Percentiles rank a stretch among this genome's conserved stretches.
phyloP scores from a whole-genome alignment of 2,329 filamentous ascomycete genomes.

The Herpotrichia juniperi region DNA sequence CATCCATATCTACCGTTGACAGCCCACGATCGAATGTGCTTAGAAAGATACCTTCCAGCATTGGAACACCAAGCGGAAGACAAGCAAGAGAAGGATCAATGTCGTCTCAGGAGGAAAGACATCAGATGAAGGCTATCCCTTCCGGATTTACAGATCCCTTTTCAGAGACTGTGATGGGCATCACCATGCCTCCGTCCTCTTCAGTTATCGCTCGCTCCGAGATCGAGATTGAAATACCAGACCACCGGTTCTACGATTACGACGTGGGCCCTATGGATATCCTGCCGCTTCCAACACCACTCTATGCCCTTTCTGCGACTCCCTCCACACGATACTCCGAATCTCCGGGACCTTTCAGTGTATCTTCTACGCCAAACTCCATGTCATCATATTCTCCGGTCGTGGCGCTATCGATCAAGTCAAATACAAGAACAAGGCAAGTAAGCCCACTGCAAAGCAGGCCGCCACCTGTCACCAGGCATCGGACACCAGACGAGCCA shows the following conservation, averaged over 20 bases:
- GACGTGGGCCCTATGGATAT: slow-evolving; percentile 68
- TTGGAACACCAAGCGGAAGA: slow-evolving; percentile 38
- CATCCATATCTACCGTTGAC: slow-evolving; percentile 53
- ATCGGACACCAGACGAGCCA: slow-evolving; percentile 59
- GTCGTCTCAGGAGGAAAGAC: slow-evolving; percentile 41
- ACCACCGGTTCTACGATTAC: slow-evolving; percentile 30
- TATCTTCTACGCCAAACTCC: slow-evolving; percentile 81
- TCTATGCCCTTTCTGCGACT: slow-evolving; percentile 70
- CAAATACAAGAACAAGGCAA: slow-evolving; percentile 57
- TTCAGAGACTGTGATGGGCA: slow-evolving; percentile 51
- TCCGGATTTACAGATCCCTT: slow-evolving; percentile 47
- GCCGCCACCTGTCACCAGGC: slow-evolving; percentile 63
- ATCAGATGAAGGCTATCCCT: slow-evolving; percentile 30
- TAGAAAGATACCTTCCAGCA: slow-evolving; percentile 52
- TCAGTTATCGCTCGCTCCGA: slow-evolving; percentile 33
- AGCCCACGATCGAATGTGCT: slow-evolving; percentile 53
- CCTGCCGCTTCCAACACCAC: slow-evolving; percentile 70
- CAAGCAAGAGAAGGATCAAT: slow-evolving; percentile 43
- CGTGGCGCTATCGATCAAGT: slow-evolving; percentile 54
- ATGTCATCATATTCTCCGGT: slow-evolving; percentile 77
- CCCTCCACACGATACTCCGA: slow-evolving; percentile 78
- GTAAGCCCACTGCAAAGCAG: slow-evolving; percentile 62
- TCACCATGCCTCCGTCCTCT: slow-evolving; percentile 47
- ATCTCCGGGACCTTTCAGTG: slow-evolving; percentile 74
- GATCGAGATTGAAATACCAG: slow-evolving; percentile 29